Evolutionary conservation across 75 land plant species (phyloP), one percentile per base, ranked within the genome.

Genomic region (Gnetum montanum): DNA sequence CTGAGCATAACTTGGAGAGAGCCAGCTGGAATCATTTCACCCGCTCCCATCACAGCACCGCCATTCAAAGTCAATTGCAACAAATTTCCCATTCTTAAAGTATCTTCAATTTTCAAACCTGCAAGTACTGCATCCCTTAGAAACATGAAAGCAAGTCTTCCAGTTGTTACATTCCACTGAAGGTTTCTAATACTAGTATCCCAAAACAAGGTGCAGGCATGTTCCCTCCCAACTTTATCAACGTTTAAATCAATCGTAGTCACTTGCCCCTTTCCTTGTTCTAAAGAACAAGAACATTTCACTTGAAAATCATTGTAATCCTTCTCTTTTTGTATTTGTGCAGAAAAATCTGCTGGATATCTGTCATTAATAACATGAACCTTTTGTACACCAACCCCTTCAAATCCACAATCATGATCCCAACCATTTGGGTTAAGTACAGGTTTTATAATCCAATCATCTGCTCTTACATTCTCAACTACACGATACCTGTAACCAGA

Each of bases 401-500:
- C 77, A 45, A 71, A 74, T 8, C 77, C 77, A 28, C 69, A 63
- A 45, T 74, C 77, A 60, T 59, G 75, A 57, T 74, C 77, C 77
- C 77, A 74, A 13, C 77, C 77, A 72, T 64, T 76, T 5, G 75
- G 59, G 22, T 74, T 76, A 43, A 74, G 31, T 15, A 74, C 77
- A 51, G 77, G 77, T 15, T 76, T 60, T 29, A 74, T 76, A 57
- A 74, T 57, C 76, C 68, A 71, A 46, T 74, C 76, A 31, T 50
- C 60, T 2, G 68, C 57, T n/a, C n/a, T n/a, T n/a, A n/a, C n/a
- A 12, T 58, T 65, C 18, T 71, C 76, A 34, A 71, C 53, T 45
- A 59, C 71, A 5, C 76, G 66, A 54, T 73, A 73, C 67, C 78
- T 59, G 37, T 78, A 51, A 40, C 47, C 46, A 31, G 81, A 79